Evolutionary conservation across 2,329 filamentous ascomycete species (phyloP).

Genomic region (Epicoccum nigrum): DNA sequence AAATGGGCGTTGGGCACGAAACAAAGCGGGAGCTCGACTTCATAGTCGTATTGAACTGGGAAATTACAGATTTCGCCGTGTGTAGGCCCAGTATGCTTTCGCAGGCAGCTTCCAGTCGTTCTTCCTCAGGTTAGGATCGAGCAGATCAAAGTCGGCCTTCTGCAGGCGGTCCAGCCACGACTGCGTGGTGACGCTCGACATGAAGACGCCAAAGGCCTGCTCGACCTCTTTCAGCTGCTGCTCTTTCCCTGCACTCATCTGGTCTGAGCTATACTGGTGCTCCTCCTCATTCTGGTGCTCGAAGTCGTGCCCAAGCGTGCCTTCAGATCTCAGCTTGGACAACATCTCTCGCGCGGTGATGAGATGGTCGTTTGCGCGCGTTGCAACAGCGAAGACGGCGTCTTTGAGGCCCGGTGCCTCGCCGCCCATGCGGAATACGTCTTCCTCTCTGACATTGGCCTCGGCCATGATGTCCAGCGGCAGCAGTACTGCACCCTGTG

Average conservation of each 20-base stretch:
- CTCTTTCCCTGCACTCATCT: slow-evolving; percentile 45
- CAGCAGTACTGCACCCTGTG: slow-evolving; percentile 73
- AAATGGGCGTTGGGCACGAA: too few relatives aligned
- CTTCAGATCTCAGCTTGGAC: slow-evolving; percentile 74
- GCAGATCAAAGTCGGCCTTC: slow-evolving; percentile 82
- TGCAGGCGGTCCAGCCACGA: slow-evolving; percentile 82
- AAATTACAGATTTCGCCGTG: slow-evolving; percentile 57
- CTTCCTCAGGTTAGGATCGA: slow-evolving; percentile 66
- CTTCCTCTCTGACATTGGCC: slow-evolving; percentile 80
- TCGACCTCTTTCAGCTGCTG: slow-evolving; percentile 61
- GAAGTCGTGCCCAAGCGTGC: slow-evolving; percentile 82
- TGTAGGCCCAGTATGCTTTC: slow-evolving; percentile 70
- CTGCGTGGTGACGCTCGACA: slow-evolving; percentile 78
- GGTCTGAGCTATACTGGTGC: slow-evolving; percentile 55
- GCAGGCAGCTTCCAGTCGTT: slow-evolving; percentile 86
- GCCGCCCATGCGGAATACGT: slow-evolving; percentile 81
- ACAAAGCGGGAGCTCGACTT: not conserved
- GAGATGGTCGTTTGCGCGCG: slow-evolving; percentile 91
- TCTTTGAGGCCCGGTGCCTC: slow-evolving; percentile 82
- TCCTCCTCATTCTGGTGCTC: slow-evolving; percentile 84
- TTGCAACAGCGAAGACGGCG: slow-evolving; percentile 90
- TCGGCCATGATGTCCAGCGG: slow-evolving; percentile 91
- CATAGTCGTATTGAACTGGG: too few relatives aligned
- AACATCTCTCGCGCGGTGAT: slow-evolving; percentile 95
- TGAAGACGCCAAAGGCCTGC: slow-evolving; percentile 76